Percentiles rank a stretch among this genome's conserved stretches.
phyloP scores from a whole-genome alignment of 768 basidiomycete species.

The Kockovaella imperatae region DNA sequence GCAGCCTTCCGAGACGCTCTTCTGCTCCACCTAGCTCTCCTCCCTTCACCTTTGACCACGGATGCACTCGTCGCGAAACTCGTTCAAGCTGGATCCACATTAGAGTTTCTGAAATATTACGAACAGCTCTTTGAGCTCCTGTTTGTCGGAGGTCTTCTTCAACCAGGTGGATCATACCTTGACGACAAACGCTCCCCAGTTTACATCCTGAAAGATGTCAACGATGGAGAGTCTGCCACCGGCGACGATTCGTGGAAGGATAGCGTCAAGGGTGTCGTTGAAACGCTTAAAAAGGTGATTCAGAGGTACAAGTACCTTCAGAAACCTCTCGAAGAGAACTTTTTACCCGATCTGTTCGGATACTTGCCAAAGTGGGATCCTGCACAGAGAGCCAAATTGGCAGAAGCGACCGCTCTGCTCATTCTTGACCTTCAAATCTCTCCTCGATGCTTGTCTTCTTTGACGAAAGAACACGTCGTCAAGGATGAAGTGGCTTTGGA shows the following conservation, averaged over 20 bases:
- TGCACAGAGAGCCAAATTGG: constrained; percentile 71
- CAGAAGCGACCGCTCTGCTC: constrained; percentile 70
- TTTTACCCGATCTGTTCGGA: constrained; percentile 70
- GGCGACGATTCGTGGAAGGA: constrained; percentile 31
- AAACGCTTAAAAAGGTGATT: constrained; percentile 91
- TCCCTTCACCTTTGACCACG: constrained; percentile 34
- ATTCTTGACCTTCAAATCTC: constrained; percentile 74
- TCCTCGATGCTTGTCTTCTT: constrained; percentile 65
- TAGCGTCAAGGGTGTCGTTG: constrained; percentile 82
- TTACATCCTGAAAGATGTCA: constrained; percentile 44
- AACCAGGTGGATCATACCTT: constrained; percentile 86
- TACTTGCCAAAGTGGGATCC: constrained; percentile 68
- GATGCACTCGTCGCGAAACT: constrained; percentile 49
- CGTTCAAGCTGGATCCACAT: constrained; percentile 79
- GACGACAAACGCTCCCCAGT: constrained; percentile 77
- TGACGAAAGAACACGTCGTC: constrained; percentile 88
- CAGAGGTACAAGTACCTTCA: constrained; percentile 99
- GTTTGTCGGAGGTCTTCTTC: constrained; percentile 88
- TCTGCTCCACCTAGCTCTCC: constrained; percentile 38
- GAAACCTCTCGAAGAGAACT: constrained; percentile 80
- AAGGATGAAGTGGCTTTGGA: constrained; percentile 81
- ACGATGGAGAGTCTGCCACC: constrained; percentile 57
- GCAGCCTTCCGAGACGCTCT: constrained; percentile 42
- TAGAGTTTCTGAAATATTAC: constrained; percentile 96
- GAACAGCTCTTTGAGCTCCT: constrained; percentile 93